Conservation (phyloP, 441 rosid species). For the Gossypium davidsonii region DNA sequence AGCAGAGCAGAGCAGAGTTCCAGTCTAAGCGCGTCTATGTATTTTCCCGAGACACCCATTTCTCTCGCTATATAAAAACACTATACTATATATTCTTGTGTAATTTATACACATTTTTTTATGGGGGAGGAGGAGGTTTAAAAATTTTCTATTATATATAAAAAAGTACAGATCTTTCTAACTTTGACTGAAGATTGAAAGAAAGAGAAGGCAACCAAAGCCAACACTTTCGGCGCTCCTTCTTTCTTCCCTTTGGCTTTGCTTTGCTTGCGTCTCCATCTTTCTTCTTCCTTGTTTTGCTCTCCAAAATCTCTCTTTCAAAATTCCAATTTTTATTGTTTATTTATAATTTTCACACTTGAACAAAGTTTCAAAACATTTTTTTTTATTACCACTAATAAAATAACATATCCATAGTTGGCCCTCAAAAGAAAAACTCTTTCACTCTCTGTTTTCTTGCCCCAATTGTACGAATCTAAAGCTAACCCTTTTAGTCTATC, state of each 20-base stretch:
- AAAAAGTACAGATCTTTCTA: neutral
- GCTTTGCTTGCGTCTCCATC: conserved; percentile 16
- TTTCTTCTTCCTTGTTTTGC: conserved; percentile 6
- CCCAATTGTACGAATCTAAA: conserved; percentile 18
- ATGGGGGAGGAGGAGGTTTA: neutral
- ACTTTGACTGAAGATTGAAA: conserved; percentile 29
- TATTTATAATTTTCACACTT: neutral
- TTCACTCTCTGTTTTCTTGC: neutral
- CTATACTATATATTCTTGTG: neutral
- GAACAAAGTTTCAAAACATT: neutral
- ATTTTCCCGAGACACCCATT: conserved; percentile 23
- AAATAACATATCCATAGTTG: conserved; percentile 25
- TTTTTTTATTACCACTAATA: conserved; percentile 9
- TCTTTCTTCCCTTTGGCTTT: conserved; percentile 14
- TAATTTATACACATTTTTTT: neutral
- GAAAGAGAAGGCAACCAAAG: neutral
- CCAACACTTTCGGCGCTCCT: conserved; percentile 46
- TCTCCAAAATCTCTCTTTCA: neutral
- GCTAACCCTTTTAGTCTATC: conserved; percentile 13
- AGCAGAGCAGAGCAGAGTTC: neutral
- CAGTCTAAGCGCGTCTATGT: conserved; percentile 4
- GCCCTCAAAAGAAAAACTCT: conserved; percentile 16
- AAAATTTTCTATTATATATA: neutral
- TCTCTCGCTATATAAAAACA: neutral
- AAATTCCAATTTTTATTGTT: too few species aligned